These are phyloP conservation scores for Pichia sp. DNA, from an alignment of 1,139 yeast species.

Conservation along the genomic window DNA sequence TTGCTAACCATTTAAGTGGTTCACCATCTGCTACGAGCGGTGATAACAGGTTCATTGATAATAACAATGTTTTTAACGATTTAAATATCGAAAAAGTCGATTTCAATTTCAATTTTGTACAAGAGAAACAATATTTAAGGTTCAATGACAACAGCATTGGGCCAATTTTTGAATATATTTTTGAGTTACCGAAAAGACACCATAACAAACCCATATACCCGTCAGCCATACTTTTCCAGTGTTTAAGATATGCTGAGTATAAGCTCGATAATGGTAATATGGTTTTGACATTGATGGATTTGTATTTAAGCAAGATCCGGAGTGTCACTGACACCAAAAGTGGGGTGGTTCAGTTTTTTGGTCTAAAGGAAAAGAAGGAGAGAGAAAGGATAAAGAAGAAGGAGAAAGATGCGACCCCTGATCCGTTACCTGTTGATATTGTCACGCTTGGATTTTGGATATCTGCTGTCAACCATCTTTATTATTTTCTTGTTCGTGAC, in stretches of 20 bases:
- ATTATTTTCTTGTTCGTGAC: slow-evolving; percentile 53
- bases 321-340: slow-evolving; percentile 51
- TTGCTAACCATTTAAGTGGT: neutral
- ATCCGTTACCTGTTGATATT: slow-evolving; percentile 47
- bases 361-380: slow-evolving; percentile 11
- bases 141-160: slow-evolving; percentile 66
- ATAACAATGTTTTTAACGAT: slow-evolving; percentile 19
- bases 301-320: slow-evolving; percentile 54
- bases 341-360: slow-evolving; percentile 39
- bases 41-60: slow-evolving; percentile 20
- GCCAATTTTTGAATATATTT: slow-evolving; percentile 46
- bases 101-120: slow-evolving; percentile 40
- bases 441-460: slow-evolving; percentile 69
- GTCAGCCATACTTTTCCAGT: slow-evolving; percentile 60
- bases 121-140: slow-evolving; percentile 42
- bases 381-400: slow-evolving; percentile 11
- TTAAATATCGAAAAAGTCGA: slow-evolving; percentile 9
- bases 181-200: slow-evolving; percentile 34
- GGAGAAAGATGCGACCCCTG: slow-evolving; percentile 20
- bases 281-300: slow-evolving; percentile 49
- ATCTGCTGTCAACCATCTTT: slow-evolving; percentile 56
- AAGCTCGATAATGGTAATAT: slow-evolving; percentile 44
- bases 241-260: slow-evolving; percentile 54
- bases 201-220: slow-evolving; percentile 55
- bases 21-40: neutral